Evolutionary conservation across 495 filamentous ascomycete genomes (phyloP).

Genomic region (Trichodelitschia bisporula): DNA sequence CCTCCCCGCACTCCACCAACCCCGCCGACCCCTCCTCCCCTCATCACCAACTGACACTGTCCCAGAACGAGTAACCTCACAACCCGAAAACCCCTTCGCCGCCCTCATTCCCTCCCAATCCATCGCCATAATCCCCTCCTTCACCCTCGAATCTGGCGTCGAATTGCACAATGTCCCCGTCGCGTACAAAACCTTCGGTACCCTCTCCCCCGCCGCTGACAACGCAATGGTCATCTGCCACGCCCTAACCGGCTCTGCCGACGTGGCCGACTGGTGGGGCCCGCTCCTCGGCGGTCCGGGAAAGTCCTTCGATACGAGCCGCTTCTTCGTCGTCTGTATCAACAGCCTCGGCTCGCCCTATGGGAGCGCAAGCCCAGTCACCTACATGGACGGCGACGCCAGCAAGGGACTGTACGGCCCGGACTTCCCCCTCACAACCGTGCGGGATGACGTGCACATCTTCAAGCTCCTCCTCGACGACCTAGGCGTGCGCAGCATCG

Average conservation of each 20-base stretch:
- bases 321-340: slow-evolving; percentile 86
- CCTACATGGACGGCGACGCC: slow-evolving; percentile 54
- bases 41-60: slow-evolving; percentile 5
- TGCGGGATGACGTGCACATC: slow-evolving; percentile 85
- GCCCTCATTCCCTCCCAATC: slow-evolving; percentile 65
- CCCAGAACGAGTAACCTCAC: slow-evolving; percentile 31
- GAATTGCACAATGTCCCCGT: slow-evolving; percentile 71
- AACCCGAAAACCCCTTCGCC: slow-evolving; percentile 85
- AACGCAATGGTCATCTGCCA: slow-evolving; percentile 97
- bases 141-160: slow-evolving; percentile 83
- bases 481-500: slow-evolving; percentile 64
- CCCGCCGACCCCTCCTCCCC: no score
- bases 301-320: slow-evolving; percentile 71
- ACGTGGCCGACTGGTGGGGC: slow-evolving; percentile 97
- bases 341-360: slow-evolving; percentile 95
- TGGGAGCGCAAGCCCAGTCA: slow-evolving; percentile 86
- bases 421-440: slow-evolving; percentile 86
- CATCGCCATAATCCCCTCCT: slow-evolving; percentile 62
- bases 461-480: slow-evolving; percentile 83
- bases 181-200: slow-evolving; percentile 72
- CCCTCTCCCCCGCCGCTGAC: slow-evolving; percentile 45
- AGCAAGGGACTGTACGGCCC: slow-evolving; percentile 64
- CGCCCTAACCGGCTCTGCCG: slow-evolving; percentile 83
- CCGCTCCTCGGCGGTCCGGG: slow-evolving; percentile 74
- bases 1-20: no score